Percentiles rank a stretch among this genome's conserved stretches.
phyloP scores from a whole-genome alignment of 2,329 filamentous ascomycete genomes.

The Davidsoniella neocaledoniae region DNA sequence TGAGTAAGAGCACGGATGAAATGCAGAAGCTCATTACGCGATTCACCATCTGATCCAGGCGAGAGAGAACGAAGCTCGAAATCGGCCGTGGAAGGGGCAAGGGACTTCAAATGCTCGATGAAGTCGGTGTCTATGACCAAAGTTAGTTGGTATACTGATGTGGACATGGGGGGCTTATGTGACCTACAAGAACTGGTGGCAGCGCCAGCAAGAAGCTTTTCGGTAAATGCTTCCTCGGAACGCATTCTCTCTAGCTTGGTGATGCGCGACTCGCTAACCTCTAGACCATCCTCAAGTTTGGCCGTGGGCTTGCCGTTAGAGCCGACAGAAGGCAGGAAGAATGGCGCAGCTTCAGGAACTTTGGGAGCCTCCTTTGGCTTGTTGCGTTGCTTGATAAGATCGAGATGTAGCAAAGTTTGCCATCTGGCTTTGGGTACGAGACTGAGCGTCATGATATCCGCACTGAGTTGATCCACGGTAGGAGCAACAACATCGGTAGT shows the following conservation, averaged over 20 bases:
- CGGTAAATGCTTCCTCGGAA: slow-evolving; percentile 41
- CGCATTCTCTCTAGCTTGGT: slow-evolving; percentile 45
- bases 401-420: slow-evolving; percentile 87
- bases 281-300: slow-evolving; percentile 20
- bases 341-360: slow-evolving; percentile 81
- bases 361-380: slow-evolving; percentile 87
- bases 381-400: slow-evolving; percentile 83
- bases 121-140: slow-evolving; percentile 40
- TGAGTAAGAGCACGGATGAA: slow-evolving; percentile 71
- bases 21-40: slow-evolving; percentile 52
- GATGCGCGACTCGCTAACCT: slow-evolving; percentile 43
- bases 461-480: slow-evolving; percentile 57
- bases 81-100: slow-evolving; percentile 74
- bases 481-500: slow-evolving; percentile 37
- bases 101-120: slow-evolving; percentile 59
- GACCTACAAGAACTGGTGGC: slow-evolving; percentile 43
- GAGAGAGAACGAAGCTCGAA: slow-evolving; percentile 74
- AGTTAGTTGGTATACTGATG: slow-evolving; percentile 14
- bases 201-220: slow-evolving; percentile 36
- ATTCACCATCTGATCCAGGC: slow-evolving; percentile 22
- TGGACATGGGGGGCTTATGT: neutral
- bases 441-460: slow-evolving; percentile 74
- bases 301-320: slow-evolving; percentile 17
- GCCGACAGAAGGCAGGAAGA: slow-evolving; percentile 63
- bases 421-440: slow-evolving; percentile 79